Percentiles rank a stretch among this genome's conserved stretches.
Conservation (phyloP, 2,329 filamentous ascomycete species). For the Blastomyces emzantsi region DNA sequence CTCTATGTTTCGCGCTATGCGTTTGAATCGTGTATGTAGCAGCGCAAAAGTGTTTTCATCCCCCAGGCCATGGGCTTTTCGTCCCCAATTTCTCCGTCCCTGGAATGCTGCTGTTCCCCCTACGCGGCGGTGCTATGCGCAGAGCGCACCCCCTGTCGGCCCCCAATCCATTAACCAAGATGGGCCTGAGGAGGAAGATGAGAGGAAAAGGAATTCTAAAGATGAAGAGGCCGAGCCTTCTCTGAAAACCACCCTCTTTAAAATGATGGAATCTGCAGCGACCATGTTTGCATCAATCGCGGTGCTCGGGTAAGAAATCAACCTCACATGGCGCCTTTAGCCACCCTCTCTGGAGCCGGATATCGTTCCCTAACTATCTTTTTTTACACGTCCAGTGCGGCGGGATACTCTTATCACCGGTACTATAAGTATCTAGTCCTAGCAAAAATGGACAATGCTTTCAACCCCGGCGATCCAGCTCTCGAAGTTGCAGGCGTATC, state of each 20-base stretch:
- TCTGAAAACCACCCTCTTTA: slow-evolving; percentile 39
- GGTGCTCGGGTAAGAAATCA: slow-evolving; percentile 50
- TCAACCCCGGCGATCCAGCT: slow-evolving; percentile 83
- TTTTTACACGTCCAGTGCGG: slow-evolving; percentile 31
- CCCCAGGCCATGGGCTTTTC: slow-evolving; percentile 8
- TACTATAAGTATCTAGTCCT: slow-evolving; percentile 85
- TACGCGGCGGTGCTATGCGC: slow-evolving; percentile 14
- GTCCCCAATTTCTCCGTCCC: slow-evolving; percentile 9
- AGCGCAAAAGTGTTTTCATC: slow-evolving; percentile 7
- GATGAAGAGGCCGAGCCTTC: slow-evolving; percentile 23
- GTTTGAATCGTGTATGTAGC: slow-evolving; percentile 9
- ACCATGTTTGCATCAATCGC: slow-evolving; percentile 68
- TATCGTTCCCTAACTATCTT: slow-evolving; percentile 6
- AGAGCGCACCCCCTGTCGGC: slow-evolving; percentile 13
- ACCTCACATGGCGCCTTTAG: not conserved
- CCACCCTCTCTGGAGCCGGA: slow-evolving; percentile 41
- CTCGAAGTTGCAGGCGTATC: slow-evolving; percentile 62
- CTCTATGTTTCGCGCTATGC: slow-evolving; percentile 10
- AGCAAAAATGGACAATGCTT: slow-evolving; percentile 87
- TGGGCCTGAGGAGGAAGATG: slow-evolving; percentile 25
- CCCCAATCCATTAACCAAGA: slow-evolving; percentile 20
- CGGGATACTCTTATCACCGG: slow-evolving; percentile 69
- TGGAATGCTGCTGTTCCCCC: slow-evolving; percentile 3
- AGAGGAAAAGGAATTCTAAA: slow-evolving; percentile 17
- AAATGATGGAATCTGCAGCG: slow-evolving; percentile 64